Evolutionary conservation across 257 asterid genomes (phyloP).

Genomic region (Nicotiana attenuata): DNA sequence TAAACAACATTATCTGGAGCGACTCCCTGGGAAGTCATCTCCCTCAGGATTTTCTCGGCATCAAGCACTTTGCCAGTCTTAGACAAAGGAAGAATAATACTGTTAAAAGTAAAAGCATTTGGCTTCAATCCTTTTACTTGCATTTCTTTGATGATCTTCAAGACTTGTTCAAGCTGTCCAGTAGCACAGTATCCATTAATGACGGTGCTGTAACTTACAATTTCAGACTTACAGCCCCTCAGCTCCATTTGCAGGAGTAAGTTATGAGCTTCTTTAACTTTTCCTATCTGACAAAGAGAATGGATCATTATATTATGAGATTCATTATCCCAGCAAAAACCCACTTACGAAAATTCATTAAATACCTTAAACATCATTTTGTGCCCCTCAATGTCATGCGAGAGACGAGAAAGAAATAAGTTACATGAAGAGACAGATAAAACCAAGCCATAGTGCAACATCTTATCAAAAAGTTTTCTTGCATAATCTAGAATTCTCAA

Average conservation of each 20-base stretch:
- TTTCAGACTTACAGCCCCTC: conserved; percentile 74
- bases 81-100: conserved; percentile 62
- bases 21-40: conserved; percentile 65
- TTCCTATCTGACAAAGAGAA: conserved; percentile 58
- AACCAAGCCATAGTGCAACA: conserved; percentile 65
- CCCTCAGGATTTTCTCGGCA: conserved; percentile 67
- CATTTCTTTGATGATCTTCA: conserved; percentile 57
- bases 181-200: conserved; percentile 66
- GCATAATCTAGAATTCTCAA: conserved; percentile 53
- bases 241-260: conserved; percentile 64
- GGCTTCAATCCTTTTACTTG: conserved; percentile 61
- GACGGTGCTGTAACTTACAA: conserved; percentile 75
- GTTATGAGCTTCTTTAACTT: conserved; percentile 70
- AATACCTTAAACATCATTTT: conserved; percentile 45
- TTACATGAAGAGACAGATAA: conserved; percentile 76
- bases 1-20: conserved; percentile 73
- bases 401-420: conserved; percentile 57
- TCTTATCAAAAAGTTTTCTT: conserved; percentile 59
- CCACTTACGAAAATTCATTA: conserved; percentile 59
- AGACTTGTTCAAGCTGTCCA: conserved; percentile 48
- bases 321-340: conserved; percentile 64
- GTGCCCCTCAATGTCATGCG: conserved; percentile 38
- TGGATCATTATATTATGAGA: conserved; percentile 72
- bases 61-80: conserved; percentile 54
- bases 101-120: conserved; percentile 65